phyloP scores from a whole-genome alignment of 805 yeast species.

The Wickerhamiella slavikovae region DNA sequence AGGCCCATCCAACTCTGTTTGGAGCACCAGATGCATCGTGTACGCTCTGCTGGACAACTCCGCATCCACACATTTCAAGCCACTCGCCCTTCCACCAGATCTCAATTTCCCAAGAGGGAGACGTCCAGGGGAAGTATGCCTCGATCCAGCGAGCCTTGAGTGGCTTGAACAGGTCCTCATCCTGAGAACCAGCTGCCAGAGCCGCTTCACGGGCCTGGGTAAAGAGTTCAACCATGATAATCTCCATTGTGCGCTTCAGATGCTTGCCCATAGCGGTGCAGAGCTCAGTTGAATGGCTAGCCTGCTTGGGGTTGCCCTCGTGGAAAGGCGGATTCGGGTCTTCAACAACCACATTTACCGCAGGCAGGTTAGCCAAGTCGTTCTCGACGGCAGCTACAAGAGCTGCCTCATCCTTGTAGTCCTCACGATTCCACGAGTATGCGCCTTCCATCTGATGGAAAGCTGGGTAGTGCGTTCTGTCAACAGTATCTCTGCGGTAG shows the following conservation, averaged over 20 bases:
- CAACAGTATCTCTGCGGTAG: slow-evolving; percentile 86
- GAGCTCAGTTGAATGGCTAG: slow-evolving; percentile 48
- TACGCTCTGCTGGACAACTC: slow-evolving; percentile 66
- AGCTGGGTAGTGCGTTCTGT: slow-evolving; percentile 88
- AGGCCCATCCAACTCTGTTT: slow-evolving; percentile 78
- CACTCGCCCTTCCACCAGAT: slow-evolving; percentile 98
- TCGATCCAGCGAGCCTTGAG: slow-evolving; percentile 84
- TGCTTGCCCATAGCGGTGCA: slow-evolving; percentile 52
- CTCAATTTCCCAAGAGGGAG: slow-evolving; percentile 96
- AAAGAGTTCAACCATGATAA: slow-evolving; percentile 65
- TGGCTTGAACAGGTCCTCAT: slow-evolving; percentile 47
- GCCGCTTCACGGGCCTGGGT: slow-evolving; percentile 42
- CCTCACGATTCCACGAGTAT: slow-evolving; percentile 48
- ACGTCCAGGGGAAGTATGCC: slow-evolving; percentile 94
- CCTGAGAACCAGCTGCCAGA: slow-evolving; percentile 34
- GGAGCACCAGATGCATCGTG: slow-evolving; percentile 47
- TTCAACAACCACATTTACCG: slow-evolving; percentile 48
- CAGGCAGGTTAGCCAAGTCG: slow-evolving; percentile 49
- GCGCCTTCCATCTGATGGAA: slow-evolving; percentile 98
- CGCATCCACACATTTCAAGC: slow-evolving; percentile 95
- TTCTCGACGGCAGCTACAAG: slow-evolving; percentile 26
- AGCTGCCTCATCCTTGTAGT: slow-evolving; percentile 18
- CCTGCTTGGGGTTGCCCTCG: slow-evolving; percentile 60
- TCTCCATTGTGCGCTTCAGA: slow-evolving; percentile 69
- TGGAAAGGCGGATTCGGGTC: slow-evolving; percentile 44